These are phyloP conservation scores for Apiospora marii DNA, from an alignment of 2,329 filamentous ascomycete genomes.

Conservation along the genomic window DNA sequence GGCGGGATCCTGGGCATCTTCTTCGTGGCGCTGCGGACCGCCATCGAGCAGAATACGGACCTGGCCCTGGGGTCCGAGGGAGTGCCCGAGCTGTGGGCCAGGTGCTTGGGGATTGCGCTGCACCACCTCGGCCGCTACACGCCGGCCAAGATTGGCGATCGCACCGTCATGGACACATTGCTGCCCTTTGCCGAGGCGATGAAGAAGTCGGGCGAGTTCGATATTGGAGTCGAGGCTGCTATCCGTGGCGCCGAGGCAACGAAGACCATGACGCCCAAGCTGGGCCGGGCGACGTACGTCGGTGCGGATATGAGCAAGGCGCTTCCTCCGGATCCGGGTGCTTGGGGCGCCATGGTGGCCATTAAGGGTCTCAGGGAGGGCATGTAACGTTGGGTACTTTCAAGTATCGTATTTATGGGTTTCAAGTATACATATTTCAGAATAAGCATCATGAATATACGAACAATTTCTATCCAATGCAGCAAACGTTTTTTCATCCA, in stretches of 20 bases:
- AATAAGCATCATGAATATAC: background rate
- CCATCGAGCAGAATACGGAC: conserved; percentile 47
- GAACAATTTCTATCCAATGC: too few relatives aligned
- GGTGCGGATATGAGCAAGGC: conserved; percentile 59
- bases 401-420: background rate
- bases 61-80: conserved; percentile 40
- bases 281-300: conserved; percentile 75
- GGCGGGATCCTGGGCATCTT: conserved; percentile 49
- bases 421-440: background rate
- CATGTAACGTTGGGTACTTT: background rate
- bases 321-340: conserved; percentile 72
- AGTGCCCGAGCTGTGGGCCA: conserved; percentile 51
- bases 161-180: conserved; percentile 65
- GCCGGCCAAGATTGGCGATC: conserved; percentile 61
- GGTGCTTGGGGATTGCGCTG: conserved; percentile 52
- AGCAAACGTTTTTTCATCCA: background rate
- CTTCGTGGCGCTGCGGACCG: conserved; percentile 52
- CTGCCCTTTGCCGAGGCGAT: conserved; percentile 61
- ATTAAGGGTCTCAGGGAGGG: conserved; percentile 38
- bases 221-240: conserved; percentile 65
- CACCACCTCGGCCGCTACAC: conserved; percentile 59
- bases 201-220: conserved; percentile 56
- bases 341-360: conserved; percentile 71
- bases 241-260: conserved; percentile 68
- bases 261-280: conserved; percentile 68